Conservation (phyloP, 2,329 filamentous ascomycete species). For the Berkeleyomyces basicola region DNA sequence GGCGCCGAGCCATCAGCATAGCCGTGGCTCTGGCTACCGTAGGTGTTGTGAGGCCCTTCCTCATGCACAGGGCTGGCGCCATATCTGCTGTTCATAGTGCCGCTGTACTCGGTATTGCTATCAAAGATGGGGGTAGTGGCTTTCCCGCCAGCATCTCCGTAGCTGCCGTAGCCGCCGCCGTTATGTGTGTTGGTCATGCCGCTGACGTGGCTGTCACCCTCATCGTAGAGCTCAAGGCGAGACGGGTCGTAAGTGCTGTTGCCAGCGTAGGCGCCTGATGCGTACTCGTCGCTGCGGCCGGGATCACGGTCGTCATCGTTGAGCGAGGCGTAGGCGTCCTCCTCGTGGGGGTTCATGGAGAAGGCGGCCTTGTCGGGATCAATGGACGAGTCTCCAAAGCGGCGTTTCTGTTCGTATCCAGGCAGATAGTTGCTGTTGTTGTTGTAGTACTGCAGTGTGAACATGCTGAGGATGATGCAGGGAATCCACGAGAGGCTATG, state of each 20-base stretch:
- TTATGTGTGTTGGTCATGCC: slow-evolving; percentile 21
- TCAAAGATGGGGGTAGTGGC: slow-evolving; percentile 25
- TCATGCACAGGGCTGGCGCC: slow-evolving; percentile 11
- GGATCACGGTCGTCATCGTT: slow-evolving; percentile 37
- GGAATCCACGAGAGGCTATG: slow-evolving; percentile 37
- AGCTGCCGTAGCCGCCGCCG: slow-evolving; percentile 10
- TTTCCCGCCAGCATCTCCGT: not conserved
- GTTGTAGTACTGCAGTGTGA: slow-evolving; percentile 44
- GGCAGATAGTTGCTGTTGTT: slow-evolving; percentile 41
- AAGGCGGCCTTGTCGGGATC: slow-evolving; percentile 55
- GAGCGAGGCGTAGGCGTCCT: slow-evolving; percentile 47
- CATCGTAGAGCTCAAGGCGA: slow-evolving; percentile 20
- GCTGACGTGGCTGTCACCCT: slow-evolving; percentile 22
- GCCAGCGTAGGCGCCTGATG: slow-evolving; percentile 22
- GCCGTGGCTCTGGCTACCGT: not conserved
- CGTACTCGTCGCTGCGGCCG: slow-evolving; percentile 20
- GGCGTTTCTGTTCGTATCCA: slow-evolving; percentile 37
- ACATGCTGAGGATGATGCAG: slow-evolving; percentile 40
- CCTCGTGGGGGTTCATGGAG: slow-evolving; percentile 48
- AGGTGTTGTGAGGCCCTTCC: not conserved
- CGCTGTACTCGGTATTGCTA: slow-evolving; percentile 31
- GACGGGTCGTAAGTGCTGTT: slow-evolving; percentile 23
- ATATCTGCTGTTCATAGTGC: slow-evolving; percentile 14
- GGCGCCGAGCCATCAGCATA: not conserved
- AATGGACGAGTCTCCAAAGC: slow-evolving; percentile 28